Evolutionary conservation across 2,329 filamentous ascomycete genomes (phyloP), one percentile per base, ranked within the genome.

Genomic region (Phaeosphaeria sp.): DNA sequence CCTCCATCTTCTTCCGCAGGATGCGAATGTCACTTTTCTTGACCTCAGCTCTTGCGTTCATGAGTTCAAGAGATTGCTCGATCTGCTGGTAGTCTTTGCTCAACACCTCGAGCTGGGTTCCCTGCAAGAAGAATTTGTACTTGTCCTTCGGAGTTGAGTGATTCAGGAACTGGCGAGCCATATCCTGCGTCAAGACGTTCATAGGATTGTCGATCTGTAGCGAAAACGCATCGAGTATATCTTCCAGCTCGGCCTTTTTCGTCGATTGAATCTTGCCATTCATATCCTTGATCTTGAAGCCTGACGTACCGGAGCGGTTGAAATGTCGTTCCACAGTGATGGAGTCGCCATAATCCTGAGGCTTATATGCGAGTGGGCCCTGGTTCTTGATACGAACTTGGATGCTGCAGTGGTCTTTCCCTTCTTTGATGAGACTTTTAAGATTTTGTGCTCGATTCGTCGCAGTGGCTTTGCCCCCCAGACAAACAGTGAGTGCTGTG

Each of bases 131-230:
- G 71, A 97, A 97, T 66, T 92, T 95, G 82, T 98, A 99, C 75
- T 99, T 99, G 59, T 94, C 89, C 3, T 86, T 81, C 0, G 93
- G 87, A 2, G 88, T 91, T 13, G 95, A 94, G 36, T 89, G 87
- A 71, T 94, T 96, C 44, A 99, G 84, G 69, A 99, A 99, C 57
- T 96, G 91, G 11, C 95, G 88, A 11, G 95, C 95, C 77, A 93
- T 93, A 74, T 99, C 95, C 76, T 99, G 95, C 0, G 93, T 97
- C 18, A 99, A 83, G 6, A 98, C 91, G 58, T 96, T 98, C 81
- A 99, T 89, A 0, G 95, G 95, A 67, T 99, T 99, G 73, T 98
- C 94, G 56, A 99, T 92, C 75, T 98, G 94, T 43, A 99, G 82
- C 43, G 90, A 91, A 74, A 93, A 98, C 74, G 92, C 96, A 75